These are phyloP conservation scores for Pseudohalonectria lignicola DNA, from an alignment of 2,329 filamentous ascomycete genomes.

Conservation along the genomic window DNA sequence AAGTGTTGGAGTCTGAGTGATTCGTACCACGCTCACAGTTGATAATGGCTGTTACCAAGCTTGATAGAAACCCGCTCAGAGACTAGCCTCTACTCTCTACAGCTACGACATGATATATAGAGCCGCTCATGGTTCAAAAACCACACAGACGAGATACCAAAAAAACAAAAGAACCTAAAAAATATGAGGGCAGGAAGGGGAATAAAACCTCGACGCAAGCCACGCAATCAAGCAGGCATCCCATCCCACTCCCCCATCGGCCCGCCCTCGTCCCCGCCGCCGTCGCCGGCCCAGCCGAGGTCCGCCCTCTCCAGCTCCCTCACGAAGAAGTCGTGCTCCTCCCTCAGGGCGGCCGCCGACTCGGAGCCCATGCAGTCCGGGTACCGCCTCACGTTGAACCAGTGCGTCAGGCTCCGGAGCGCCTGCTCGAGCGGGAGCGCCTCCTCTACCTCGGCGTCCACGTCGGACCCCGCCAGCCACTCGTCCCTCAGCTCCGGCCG, in stretches of 20 bases:
- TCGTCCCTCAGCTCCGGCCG: slow-evolving; percentile 87
- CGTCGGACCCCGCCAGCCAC: slow-evolving; percentile 83
- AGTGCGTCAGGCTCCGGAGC: slow-evolving; percentile 79
- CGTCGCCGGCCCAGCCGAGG: slow-evolving; percentile 30
- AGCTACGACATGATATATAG: no score
- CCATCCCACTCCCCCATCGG: slow-evolving; percentile 11
- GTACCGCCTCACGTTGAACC: slow-evolving; percentile 81
- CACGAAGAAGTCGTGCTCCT: slow-evolving; percentile 71
- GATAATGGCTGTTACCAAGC: no score
- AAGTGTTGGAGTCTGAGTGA: no score
- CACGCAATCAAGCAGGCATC: slow-evolving; percentile 1
- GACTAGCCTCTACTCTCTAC: no score
- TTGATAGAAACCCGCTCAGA: no score
- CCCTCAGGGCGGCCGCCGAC: slow-evolving; percentile 47
- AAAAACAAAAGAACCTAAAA: no score
- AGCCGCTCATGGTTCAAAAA: no score
- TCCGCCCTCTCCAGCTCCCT: slow-evolving; percentile 67
- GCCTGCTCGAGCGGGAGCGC: slow-evolving; percentile 87
- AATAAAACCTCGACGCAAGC: no score
- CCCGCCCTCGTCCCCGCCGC: slow-evolving; percentile 18
- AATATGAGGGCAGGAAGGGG: no score
- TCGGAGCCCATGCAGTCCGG: slow-evolving; percentile 62
- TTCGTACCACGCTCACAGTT: no score
- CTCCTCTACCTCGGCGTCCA: slow-evolving; percentile 90
- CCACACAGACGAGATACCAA: no score